These are phyloP conservation scores for Candida oleophila DNA, from an alignment of 805 yeast species.

Conservation along the genomic window DNA sequence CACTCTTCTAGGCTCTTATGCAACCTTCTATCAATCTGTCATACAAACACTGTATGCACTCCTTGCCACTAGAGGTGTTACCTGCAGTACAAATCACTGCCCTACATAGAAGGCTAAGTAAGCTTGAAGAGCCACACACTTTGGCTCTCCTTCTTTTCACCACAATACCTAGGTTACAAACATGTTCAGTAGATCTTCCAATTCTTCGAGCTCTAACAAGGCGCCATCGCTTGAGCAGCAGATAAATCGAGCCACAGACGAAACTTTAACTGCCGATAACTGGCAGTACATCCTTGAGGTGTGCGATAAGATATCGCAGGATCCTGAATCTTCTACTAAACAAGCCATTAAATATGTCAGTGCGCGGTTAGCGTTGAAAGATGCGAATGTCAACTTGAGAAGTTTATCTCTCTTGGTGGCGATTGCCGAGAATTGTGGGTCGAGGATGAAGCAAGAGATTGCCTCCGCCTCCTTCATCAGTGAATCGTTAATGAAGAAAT, in stretches of 20 bases:
- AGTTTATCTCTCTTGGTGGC: slow-evolving; percentile 36
- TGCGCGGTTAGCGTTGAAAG: slow-evolving; percentile 25
- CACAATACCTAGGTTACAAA: too few species aligned
- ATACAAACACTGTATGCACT: too few species aligned
- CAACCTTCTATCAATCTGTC: too few species aligned
- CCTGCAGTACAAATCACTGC: too few species aligned
- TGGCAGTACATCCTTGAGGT: slow-evolving; percentile 46
- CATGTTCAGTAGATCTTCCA: slow-evolving; percentile 2
- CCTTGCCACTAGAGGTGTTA: too few species aligned
- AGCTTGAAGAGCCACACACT: too few species aligned
- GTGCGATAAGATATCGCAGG: slow-evolving; percentile 34
- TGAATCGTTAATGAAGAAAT: slow-evolving; percentile 33
- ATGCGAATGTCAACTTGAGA: slow-evolving; percentile 42
- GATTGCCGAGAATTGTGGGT: slow-evolving; percentile 45
- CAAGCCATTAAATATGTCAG: slow-evolving; percentile 27
- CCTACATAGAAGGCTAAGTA: too few species aligned
- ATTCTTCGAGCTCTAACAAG: neutral
- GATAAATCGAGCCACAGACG: slow-evolving; percentile 40
- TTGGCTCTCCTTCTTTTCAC: too few species aligned
- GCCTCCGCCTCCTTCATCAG: slow-evolving; percentile 36
- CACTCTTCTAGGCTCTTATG: too few species aligned
- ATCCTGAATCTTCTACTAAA: slow-evolving; percentile 38
- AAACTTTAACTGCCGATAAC: slow-evolving; percentile 39
- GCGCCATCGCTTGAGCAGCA: slow-evolving; percentile 14
- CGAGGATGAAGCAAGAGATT: slow-evolving; percentile 43